phyloP scores from a whole-genome alignment of 768 basidiomycete genomes.

The Amanita rimosa region DNA sequence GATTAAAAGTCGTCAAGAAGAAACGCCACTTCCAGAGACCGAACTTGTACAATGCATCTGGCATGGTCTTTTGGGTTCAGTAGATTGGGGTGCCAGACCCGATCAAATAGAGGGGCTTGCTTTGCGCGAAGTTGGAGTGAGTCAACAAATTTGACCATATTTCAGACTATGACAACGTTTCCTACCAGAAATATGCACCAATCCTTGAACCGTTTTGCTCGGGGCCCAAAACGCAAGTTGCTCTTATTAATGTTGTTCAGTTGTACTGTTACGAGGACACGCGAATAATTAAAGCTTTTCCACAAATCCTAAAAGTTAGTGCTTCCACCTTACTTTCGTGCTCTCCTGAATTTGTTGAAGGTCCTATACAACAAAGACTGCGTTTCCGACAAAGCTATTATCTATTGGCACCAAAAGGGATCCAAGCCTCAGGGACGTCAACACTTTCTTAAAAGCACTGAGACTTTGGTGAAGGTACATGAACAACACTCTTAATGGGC shows the following conservation, averaged over 20 bases:
- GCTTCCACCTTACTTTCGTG: slow-evolving; percentile 4
- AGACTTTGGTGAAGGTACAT: slow-evolving; percentile 76
- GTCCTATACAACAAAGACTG: slow-evolving; percentile 95
- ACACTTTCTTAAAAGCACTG: slow-evolving; percentile 85
- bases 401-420: slow-evolving; percentile 98
- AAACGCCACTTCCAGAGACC: slow-evolving; percentile 71
- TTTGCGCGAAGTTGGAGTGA: slow-evolving; percentile 78
- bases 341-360: slow-evolving; percentile 24
- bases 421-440: slow-evolving; percentile 92
- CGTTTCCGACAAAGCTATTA: slow-evolving; percentile 90
- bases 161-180: not conserved
- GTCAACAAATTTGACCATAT: slow-evolving; percentile 15
- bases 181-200: slow-evolving; percentile 63
- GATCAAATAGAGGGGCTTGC: slow-evolving; percentile 89
- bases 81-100: slow-evolving; percentile 83
- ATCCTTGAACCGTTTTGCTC: slow-evolving; percentile 87
- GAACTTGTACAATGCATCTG: slow-evolving; percentile 87
- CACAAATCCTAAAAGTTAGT: slow-evolving; percentile 79
- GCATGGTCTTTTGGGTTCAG: slow-evolving; percentile 78
- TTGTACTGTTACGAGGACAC: slow-evolving; percentile 96
- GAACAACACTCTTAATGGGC: slow-evolving; percentile 6
- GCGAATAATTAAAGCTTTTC: slow-evolving; percentile 89
- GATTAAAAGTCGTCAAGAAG: slow-evolving; percentile 64
- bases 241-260: slow-evolving; percentile 92
- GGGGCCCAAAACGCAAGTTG: slow-evolving; percentile 83